A percentile compares a stretch with the other conserved stretches of the same genome.
phyloP scores from a whole-genome alignment of 106 monocot species.

The Dactylorhiza incarnata region DNA sequence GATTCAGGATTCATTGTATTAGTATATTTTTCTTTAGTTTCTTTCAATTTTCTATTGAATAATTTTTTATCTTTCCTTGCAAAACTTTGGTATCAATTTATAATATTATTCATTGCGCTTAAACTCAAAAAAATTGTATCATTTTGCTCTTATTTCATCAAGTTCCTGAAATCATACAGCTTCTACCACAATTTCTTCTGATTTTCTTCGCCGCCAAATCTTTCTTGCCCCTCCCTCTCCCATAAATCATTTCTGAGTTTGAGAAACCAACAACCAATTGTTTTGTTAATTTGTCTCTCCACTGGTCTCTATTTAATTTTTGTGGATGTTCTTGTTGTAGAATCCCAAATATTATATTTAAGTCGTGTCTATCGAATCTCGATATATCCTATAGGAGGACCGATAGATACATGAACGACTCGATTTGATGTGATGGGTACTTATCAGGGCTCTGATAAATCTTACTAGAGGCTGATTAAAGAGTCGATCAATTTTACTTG shows the following conservation, averaged over 20 bases:
- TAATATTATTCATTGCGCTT: not conserved
- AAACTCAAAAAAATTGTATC: not conserved
- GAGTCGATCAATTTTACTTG: too few relatives aligned
- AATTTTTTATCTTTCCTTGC: not conserved
- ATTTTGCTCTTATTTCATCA: not conserved
- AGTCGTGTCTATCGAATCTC: too few relatives aligned
- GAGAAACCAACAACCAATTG: not conserved
- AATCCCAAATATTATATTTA: not conserved
- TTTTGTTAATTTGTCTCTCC: not conserved
- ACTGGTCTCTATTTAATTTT: not conserved
- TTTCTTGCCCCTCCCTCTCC: not conserved
- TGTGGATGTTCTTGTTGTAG: not conserved
- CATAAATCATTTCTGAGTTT: not conserved
- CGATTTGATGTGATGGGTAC: too few relatives aligned
- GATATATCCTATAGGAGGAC: too few relatives aligned
- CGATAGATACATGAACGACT: too few relatives aligned
- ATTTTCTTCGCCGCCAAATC: not conserved
- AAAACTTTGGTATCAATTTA: not conserved
- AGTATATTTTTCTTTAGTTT: not conserved
- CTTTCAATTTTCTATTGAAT: not conserved
- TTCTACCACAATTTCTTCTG: not conserved
- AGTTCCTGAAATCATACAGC: not conserved
- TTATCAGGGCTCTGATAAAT: too few relatives aligned
- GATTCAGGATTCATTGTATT: not conserved
- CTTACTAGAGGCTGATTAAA: too few relatives aligned